phyloP scores from a whole-genome alignment of 2,329 filamentous ascomycete genomes.

The Fusarium veterinarium region DNA sequence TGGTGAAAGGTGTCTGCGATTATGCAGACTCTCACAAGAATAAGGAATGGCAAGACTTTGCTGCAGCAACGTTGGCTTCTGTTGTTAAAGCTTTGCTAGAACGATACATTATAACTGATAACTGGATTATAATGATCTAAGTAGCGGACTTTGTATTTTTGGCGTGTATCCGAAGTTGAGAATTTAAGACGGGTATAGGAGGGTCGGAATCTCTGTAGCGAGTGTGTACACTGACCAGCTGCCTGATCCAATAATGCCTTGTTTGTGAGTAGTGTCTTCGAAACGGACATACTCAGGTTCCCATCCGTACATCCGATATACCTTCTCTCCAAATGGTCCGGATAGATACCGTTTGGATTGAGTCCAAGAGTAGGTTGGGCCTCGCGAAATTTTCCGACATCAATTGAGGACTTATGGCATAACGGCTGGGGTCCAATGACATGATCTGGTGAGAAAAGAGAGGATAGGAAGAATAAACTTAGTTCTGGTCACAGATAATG shows the following conservation, averaged over 20 bases:
- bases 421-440: background rate
- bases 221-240: background rate
- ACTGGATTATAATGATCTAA: background rate
- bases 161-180: background rate
- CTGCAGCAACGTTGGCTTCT: background rate
- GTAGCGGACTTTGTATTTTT: background rate
- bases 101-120: background rate
- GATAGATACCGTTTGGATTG: fast-evolving
- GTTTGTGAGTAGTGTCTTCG: too few relatives aligned
- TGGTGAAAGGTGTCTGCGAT: constrained; percentile 45
- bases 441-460: background rate
- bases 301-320: background rate
- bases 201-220: fast-evolving
- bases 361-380: too few relatives aligned
- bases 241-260: too few relatives aligned
- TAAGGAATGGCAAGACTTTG: background rate
- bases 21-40: constrained; percentile 10
- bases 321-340: fast-evolving
- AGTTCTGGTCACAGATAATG: background rate
- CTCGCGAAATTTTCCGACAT: background rate
- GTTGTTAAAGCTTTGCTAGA: background rate
- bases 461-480: background rate
- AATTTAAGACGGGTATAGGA: background rate
- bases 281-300: too few relatives aligned
- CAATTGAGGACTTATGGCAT: background rate